Conservation (phyloP, 2,329 filamentous ascomycete species). For the Alternaria incomplexa region DNA sequence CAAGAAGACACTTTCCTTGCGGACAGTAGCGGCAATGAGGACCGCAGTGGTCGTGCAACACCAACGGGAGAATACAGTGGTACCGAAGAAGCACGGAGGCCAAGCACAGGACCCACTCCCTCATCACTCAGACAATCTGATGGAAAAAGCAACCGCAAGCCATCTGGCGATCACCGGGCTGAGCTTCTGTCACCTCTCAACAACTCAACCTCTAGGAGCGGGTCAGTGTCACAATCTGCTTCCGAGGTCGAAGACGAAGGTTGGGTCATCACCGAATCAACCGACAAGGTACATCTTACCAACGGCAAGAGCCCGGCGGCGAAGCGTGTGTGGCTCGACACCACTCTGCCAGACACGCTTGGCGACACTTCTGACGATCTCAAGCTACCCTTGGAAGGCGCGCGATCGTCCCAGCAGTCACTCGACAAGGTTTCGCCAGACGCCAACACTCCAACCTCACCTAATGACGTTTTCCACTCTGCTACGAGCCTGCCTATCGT, state of each 20-base stretch:
- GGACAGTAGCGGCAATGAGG: slow-evolving; percentile 60
- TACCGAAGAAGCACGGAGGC: slow-evolving; percentile 37
- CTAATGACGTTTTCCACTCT: slow-evolving; percentile 55
- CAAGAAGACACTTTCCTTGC: slow-evolving; percentile 59
- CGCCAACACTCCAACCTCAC: slow-evolving; percentile 48
- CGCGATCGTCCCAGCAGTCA: slow-evolving; percentile 42
- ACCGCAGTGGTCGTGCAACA: slow-evolving; percentile 46
- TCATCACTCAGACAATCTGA: slow-evolving; percentile 30
- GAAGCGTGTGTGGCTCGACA: slow-evolving; percentile 50
- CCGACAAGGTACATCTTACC: slow-evolving; percentile 27
- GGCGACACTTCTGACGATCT: slow-evolving; percentile 36
- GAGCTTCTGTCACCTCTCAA: slow-evolving; percentile 33
- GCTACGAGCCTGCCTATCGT: slow-evolving; percentile 58
- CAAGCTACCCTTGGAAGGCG: slow-evolving; percentile 49
- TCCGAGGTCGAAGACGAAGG: slow-evolving; percentile 48
- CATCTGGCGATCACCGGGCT: slow-evolving; percentile 31
- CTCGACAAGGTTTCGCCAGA: slow-evolving; percentile 46
- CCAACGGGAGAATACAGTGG: slow-evolving; percentile 34
- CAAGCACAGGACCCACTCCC: slow-evolving; percentile 38
- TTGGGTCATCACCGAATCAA: slow-evolving; percentile 45
- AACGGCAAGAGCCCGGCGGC: slow-evolving; percentile 27
- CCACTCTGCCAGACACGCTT: slow-evolving; percentile 44
- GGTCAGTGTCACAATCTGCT: slow-evolving; percentile 32
- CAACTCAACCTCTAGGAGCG: slow-evolving; percentile 19
- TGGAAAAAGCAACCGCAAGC: slow-evolving; percentile 28